phyloP scores from a whole-genome alignment of 441 rosid genomes.

The Gossypium davidsonii region DNA sequence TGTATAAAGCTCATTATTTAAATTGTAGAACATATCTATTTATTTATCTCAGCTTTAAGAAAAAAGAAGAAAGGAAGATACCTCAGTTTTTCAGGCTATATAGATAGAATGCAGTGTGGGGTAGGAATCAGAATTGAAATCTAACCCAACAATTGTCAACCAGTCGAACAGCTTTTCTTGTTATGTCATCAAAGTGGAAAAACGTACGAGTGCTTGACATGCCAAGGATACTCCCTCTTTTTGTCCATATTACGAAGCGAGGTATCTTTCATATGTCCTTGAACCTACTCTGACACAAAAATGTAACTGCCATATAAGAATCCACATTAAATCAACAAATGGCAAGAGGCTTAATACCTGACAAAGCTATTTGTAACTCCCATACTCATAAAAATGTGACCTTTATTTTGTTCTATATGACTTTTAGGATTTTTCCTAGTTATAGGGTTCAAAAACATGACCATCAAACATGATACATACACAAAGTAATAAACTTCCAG shows the following conservation, averaged over 20 bases:
- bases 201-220: neutral
- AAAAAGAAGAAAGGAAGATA: neutral
- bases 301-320: slow-evolving; percentile 13
- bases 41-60: neutral
- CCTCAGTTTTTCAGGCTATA: neutral
- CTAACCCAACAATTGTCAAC: slow-evolving; percentile 4
- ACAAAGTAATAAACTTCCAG: slow-evolving; percentile 3
- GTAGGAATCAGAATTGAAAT: neutral
- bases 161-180: neutral
- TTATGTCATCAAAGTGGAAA: neutral
- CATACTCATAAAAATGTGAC: neutral
- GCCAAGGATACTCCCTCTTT: neutral
- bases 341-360: neutral
- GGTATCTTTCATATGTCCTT: neutral
- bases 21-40: neutral
- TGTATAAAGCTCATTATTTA: neutral
- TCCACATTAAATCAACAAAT: slow-evolving; percentile 10
- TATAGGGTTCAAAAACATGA: neutral
- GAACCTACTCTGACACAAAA: slow-evolving; percentile 13
- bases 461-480: neutral
- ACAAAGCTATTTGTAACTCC: slow-evolving; percentile 1
- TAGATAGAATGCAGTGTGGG: neutral
- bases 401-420: neutral
- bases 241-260: slow-evolving; percentile 14
- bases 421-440: neutral